A percentile compares a stretch with the other conserved stretches of the same genome.
These are phyloP conservation scores for Chrysoporthe puriensis DNA, from an alignment of 2,329 filamentous ascomycete species.

Conservation along the genomic window DNA sequence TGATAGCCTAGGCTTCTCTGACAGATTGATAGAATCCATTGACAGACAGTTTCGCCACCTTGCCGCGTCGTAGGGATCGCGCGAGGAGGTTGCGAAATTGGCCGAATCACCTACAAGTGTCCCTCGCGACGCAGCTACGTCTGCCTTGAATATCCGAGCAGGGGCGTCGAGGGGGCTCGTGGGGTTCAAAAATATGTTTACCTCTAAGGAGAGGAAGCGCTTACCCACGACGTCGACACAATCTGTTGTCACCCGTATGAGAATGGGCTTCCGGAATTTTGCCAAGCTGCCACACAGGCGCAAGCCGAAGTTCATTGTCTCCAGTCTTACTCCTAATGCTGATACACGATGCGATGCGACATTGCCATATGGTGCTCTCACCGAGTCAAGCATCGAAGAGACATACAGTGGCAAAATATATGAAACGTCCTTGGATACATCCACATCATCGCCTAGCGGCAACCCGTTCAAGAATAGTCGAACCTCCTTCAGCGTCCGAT, in stretches of 20 bases:
- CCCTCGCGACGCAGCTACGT: not conserved
- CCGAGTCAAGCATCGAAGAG: not conserved
- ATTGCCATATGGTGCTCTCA: not conserved
- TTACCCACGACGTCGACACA: not conserved
- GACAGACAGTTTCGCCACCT: not conserved
- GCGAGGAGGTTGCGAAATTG: not conserved
- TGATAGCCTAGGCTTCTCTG: not conserved
- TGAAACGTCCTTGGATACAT: conserved; percentile 3
- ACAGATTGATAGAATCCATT: not conserved
- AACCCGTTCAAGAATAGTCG: not conserved
- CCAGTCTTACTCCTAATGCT: not conserved
- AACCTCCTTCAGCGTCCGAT: not conserved
- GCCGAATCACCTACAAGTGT: not conserved
- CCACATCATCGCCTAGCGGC: not conserved
- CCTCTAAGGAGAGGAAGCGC: not conserved
- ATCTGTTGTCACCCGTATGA: not conserved
- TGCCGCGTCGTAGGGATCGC: not conserved
- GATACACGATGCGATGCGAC: not conserved
- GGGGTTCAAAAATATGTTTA: not conserved
- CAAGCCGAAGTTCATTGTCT: not conserved
- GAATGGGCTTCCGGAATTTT: not conserved
- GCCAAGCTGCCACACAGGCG: not conserved
- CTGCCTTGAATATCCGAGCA: not conserved
- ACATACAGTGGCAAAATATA: not conserved
- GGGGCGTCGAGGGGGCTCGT: not conserved